Conservation (phyloP, 164 flowering plant genomes). For the Sedum album region DNA sequence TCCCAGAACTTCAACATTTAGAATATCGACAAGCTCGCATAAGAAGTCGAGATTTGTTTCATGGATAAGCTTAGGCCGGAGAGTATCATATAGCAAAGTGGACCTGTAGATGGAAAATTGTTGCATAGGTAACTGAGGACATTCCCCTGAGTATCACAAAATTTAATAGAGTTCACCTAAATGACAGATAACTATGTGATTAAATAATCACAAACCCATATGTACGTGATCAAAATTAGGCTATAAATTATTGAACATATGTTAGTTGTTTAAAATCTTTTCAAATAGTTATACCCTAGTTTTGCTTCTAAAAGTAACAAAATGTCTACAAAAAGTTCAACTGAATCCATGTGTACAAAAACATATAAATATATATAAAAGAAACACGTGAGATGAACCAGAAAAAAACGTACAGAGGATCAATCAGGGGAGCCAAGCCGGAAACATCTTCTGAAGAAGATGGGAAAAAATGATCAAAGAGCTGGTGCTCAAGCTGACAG, state of each 20-base stretch:
- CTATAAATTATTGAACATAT: not conserved
- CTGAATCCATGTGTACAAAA: not conserved
- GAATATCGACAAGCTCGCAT: slow-evolving; percentile 93
- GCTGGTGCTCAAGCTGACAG: slow-evolving; percentile 93
- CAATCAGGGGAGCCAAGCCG: slow-evolving; percentile 76
- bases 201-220: not conserved
- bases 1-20: slow-evolving; percentile 90
- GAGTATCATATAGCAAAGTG: slow-evolving; percentile 81
- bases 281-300: not conserved
- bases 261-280: not conserved
- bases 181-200: not conserved
- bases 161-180: not conserved
- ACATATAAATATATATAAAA: not conserved
- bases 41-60: slow-evolving; percentile 88
- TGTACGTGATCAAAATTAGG: not conserved
- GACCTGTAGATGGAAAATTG: slow-evolving; percentile 44
- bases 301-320: not conserved
- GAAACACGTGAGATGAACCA: not conserved
- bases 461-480: slow-evolving; percentile 88
- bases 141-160: not conserved
- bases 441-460: slow-evolving; percentile 71
- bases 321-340: not conserved
- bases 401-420: slow-evolving; percentile 74
- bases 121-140: not conserved
- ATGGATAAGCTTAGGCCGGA: slow-evolving; percentile 90